Conservation (phyloP, 352 stramenopile species). For the Globisporangium viniferum region DNA sequence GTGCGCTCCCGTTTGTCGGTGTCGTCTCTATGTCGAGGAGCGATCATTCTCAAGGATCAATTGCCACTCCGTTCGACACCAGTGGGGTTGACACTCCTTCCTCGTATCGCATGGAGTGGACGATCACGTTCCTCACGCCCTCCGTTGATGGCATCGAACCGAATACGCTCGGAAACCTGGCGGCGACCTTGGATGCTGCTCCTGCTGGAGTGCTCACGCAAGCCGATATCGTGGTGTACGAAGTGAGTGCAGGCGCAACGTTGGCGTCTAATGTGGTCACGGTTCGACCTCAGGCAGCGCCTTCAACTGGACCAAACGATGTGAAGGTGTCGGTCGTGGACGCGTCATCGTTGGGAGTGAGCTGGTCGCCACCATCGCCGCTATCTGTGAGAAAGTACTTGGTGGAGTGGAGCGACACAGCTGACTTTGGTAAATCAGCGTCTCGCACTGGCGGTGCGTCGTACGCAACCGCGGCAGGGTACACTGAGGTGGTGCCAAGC, state of each 20-base stretch:
- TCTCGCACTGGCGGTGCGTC: constrained; percentile 26
- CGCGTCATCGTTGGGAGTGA: constrained; percentile 55
- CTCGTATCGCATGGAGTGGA: constrained; percentile 61
- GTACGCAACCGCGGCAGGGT: constrained; percentile 47
- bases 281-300: constrained; percentile 37
- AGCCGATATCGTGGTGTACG: constrained; percentile 26
- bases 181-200: constrained; percentile 24
- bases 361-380: constrained; percentile 41
- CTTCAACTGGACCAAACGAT: constrained; percentile 44
- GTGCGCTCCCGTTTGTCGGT: constrained; percentile 44
- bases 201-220: constrained; percentile 17
- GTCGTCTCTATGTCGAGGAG: constrained; percentile 51
- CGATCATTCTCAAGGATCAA: constrained; percentile 55
- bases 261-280: constrained; percentile 24
- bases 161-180: constrained; percentile 43
- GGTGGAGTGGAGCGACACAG: constrained; percentile 31
- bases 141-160: constrained; percentile 49
- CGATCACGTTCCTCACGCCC: constrained; percentile 65
- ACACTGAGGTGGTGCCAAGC: constrained; percentile 45
- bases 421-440: constrained; percentile 20
- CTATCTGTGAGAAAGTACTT: constrained; percentile 61
- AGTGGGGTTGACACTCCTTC: constrained; percentile 38
- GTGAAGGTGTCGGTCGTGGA: constrained; percentile 65
- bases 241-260: constrained; percentile 23
- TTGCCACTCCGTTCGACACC: constrained; percentile 37